These are phyloP conservation scores for Prunus yedoensis DNA, from an alignment of 331 rosid species.

Conservation along the genomic window DNA sequence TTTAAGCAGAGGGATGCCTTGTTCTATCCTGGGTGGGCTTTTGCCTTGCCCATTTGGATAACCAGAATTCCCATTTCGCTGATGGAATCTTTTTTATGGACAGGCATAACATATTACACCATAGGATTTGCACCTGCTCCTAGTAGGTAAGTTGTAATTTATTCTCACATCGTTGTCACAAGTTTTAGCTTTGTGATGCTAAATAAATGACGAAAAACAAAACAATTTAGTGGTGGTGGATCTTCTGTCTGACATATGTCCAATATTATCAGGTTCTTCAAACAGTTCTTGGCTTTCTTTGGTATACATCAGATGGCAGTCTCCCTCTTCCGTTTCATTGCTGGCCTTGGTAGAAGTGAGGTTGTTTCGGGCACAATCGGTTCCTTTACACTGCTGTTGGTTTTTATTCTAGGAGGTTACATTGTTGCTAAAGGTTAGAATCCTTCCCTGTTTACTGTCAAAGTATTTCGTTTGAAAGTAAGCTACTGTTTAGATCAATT, in stretches of 20 bases:
- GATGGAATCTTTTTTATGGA: conserved; percentile 31
- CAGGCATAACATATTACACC: conserved; percentile 34
- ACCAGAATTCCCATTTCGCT: conserved; percentile 32
- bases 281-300: conserved; percentile 58
- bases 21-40: conserved; percentile 45
- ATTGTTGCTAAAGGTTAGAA: conserved; percentile 54
- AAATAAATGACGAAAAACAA: not conserved
- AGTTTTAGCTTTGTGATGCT: not conserved
- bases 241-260: not conserved
- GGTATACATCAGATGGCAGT: conserved; percentile 67
- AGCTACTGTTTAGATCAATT: not conserved
- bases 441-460: not conserved
- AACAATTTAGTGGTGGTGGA: not conserved
- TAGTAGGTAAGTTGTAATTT: conserved; percentile 13
- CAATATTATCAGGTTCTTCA: conserved; percentile 47
- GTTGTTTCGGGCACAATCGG: conserved; percentile 55
- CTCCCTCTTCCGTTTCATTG: conserved; percentile 61
- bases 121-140: conserved; percentile 34
- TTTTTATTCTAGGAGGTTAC: conserved; percentile 64
- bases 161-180: conserved; percentile 31
- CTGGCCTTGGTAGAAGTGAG: conserved; percentile 53
- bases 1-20: conserved; percentile 35
- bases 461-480: not conserved
- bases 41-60: conserved; percentile 36
- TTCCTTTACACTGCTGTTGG: conserved; percentile 43